Evolutionary conservation across 345 rosid species (phyloP), one percentile per base, ranked within the genome.

Genomic region (rapeseed (Brassica napus)): DNA sequence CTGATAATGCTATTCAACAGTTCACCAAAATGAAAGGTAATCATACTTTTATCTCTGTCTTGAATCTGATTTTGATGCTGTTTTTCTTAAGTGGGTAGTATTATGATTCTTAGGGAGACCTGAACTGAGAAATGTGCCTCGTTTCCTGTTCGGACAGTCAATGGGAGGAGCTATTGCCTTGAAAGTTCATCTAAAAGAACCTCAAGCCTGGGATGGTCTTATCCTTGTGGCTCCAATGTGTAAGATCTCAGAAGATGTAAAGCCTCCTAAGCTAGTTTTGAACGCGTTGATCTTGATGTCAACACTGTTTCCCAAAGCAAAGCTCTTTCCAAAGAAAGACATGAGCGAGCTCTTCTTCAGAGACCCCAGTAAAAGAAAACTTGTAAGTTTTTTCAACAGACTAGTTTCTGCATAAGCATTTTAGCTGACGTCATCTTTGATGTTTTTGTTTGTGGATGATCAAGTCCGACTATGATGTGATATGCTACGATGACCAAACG

Each of bases 111-210:
- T 83, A 91, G 98, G 84, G 75, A 83, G 90, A 74, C 88, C 94
- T 64, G 97, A 91, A 73, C 21, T 90, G 68, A 86, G 78, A 83
- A 88, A 89, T 7, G 81, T 94, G 81, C 97, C 97, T 2, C 70
- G 82, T 82, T 94, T 91, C 84, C 11, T 94, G 62, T 57, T 92
- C 76, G 98, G 97, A 66, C 97, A 94, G 86, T 94, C 98, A 70
- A 92, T 91, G 97, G 98, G 98, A 77, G 98, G 98, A 84, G 98
- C 98, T 71, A 79, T 94, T 81, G 78, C 97, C 44, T 83, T 94
- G 73, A 94, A 92, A 83, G 88, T 75, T 77, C 95, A 91, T 82
- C 80, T 92, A 23, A 92, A 86, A 84, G 88, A 88, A 79, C 94
- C 94, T 3, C 67, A n/a, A n/a, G 89, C 82, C 69, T 92, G 98